These are phyloP conservation scores for Pythium sukuiense DNA, from an alignment of 352 stramenopile genomes.

Conservation along the genomic window DNA sequence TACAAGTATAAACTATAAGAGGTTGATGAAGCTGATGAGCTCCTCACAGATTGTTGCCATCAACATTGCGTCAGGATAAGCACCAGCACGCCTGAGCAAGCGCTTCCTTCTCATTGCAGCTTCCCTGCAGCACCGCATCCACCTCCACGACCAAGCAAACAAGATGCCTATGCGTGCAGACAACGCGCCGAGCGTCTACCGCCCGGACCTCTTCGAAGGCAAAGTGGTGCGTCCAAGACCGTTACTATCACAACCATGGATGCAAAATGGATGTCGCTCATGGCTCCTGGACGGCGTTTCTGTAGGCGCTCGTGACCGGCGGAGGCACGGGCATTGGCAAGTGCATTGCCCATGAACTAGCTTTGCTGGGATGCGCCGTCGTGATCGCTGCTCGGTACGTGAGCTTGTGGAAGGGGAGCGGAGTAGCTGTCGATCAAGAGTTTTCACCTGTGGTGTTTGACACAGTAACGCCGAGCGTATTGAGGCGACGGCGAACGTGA, in stretches of 20 bases:
- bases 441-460: not conserved
- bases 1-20: not conserved
- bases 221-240: conserved; percentile 62
- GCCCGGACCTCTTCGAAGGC: conserved; percentile 59
- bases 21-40: conserved; percentile 9
- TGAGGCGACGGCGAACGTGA: conserved; percentile 50
- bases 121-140: not conserved
- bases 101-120: not conserved
- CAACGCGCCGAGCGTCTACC: conserved; percentile 58
- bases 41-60: conserved; percentile 22
- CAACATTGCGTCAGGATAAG: conserved; percentile 15
- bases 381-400: conserved; percentile 76
- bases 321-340: conserved; percentile 86
- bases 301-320: conserved; percentile 80
- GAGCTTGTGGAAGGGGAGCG: not conserved
- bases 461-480: conserved; percentile 68
- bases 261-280: not conserved
- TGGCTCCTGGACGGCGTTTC: conserved; percentile 5
- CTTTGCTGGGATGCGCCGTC: conserved; percentile 70
- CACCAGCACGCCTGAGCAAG: conserved; percentile 3
- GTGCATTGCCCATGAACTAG: conserved; percentile 80
- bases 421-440: not conserved
- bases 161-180: conserved; percentile 53
- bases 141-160: not conserved
- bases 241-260: not conserved